Percentiles rank a stretch among this genome's conserved stretches.
Conservation (phyloP, 805 yeast genomes). For the Hanseniaspora nectarophila region DNA sequence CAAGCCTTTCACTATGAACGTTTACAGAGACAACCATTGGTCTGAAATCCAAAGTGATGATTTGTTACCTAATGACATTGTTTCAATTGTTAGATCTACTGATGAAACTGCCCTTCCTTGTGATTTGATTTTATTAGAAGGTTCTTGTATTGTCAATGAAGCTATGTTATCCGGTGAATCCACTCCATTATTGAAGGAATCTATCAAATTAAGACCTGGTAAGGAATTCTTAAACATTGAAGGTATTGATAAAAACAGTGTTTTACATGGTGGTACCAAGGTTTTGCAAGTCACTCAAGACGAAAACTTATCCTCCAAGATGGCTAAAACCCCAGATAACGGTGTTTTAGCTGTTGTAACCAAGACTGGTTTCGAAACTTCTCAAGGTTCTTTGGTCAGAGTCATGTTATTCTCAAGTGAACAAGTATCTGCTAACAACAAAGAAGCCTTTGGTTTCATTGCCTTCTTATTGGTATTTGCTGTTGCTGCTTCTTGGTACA, state of each 20-base stretch:
- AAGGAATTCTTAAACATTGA: constrained; percentile 58
- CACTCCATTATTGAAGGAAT: constrained; percentile 89
- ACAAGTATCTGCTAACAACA: constrained; percentile 89
- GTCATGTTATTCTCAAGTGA: constrained; percentile 96
- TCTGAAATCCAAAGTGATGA: constrained; percentile 52
- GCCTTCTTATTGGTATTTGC: constrained; percentile 83
- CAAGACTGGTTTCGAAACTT: constrained; percentile 95
- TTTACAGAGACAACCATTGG: constrained; percentile 64
- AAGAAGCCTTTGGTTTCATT: constrained; percentile 86
- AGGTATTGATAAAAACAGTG: constrained; percentile 77
- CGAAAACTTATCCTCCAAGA: constrained; percentile 35
- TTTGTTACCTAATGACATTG: constrained; percentile 82
- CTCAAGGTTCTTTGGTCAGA: constrained; percentile 94
- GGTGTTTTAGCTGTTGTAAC: constrained; percentile 87
- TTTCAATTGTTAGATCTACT: constrained; percentile 73
- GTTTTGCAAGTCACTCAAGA: constrained; percentile 82
- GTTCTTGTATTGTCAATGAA: constrained; percentile 91
- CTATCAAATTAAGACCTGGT: constrained; percentile 69
- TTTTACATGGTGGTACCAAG: constrained; percentile 91
- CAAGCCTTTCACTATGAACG: constrained; percentile 74
- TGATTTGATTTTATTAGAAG: constrained; percentile 74
- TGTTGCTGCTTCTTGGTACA: constrained; percentile 90
- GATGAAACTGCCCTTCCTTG: constrained; percentile 93
- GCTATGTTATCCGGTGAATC: constrained; percentile 99
- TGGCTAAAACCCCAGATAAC: constrained; percentile 62